These are phyloP conservation scores for Coemansia sp. DNA, from an alignment of 192 early-diverging fungal species.

Conservation along the genomic window DNA sequence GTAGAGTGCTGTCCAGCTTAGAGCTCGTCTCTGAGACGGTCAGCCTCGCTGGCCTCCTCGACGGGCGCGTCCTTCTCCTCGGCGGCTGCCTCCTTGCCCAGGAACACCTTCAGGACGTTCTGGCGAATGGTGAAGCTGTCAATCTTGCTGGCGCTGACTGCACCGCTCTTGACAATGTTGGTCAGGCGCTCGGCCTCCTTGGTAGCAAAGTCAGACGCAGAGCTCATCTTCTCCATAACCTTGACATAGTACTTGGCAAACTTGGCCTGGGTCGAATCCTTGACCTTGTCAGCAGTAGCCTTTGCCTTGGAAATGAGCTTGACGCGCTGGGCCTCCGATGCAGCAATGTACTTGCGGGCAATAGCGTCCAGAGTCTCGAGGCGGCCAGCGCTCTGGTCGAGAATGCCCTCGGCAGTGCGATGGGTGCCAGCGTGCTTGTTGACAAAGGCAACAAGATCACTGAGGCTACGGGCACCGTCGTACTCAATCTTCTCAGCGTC, in stretches of 20 bases:
- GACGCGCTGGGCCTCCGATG: slow-evolving; percentile 47
- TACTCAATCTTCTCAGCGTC: slow-evolving; percentile 65
- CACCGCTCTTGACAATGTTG: slow-evolving; percentile 70
- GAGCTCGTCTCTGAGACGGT: slow-evolving; percentile 50
- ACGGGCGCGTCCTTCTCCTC: slow-evolving; percentile 13
- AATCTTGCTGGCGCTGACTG: slow-evolving; percentile 64
- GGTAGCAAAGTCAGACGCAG: slow-evolving; percentile 64
- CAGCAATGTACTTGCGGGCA: slow-evolving; percentile 61
- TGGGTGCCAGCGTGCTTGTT: slow-evolving; percentile 81
- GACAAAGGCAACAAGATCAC: slow-evolving; percentile 74
- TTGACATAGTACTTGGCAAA: slow-evolving; percentile 87
- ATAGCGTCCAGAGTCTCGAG: slow-evolving; percentile 38
- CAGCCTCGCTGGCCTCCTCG: slow-evolving; percentile 24
- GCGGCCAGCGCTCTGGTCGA: slow-evolving; percentile 56
- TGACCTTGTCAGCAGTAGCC: slow-evolving; percentile 47
- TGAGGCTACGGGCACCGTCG: slow-evolving; percentile 66
- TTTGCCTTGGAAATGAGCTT: slow-evolving; percentile 52
- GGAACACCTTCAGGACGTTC: slow-evolving; percentile 73
- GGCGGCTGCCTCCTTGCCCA: slow-evolving; percentile 38
- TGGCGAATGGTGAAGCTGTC: slow-evolving; percentile 84
- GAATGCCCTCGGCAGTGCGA: slow-evolving; percentile 69
- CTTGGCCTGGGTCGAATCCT: slow-evolving; percentile 42
- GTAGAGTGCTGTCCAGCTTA: slow-evolving; percentile 11
- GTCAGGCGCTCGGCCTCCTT: slow-evolving; percentile 80
- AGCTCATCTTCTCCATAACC: slow-evolving; percentile 82